Evolutionary conservation across 1,284 basidiomycete species (phyloP), one percentile per base, ranked within the genome.

Genomic region (Porogramme epimiltina): DNA sequence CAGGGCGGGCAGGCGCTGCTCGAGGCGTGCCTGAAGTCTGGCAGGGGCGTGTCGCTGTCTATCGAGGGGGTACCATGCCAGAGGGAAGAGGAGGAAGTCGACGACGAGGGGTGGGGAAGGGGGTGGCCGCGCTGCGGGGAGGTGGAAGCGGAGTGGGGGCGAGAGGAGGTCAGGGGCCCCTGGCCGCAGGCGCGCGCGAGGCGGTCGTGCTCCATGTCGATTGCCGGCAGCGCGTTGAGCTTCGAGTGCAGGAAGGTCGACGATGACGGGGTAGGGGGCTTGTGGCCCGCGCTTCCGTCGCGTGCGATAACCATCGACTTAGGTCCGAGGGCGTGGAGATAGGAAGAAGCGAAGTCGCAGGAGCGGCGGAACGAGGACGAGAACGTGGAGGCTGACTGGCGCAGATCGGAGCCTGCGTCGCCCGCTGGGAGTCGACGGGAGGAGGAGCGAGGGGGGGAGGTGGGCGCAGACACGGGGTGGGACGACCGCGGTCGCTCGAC

Each of bases 161-260:
- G 28, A 18, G 22, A 41, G 19, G 43, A 39, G 28, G 40, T 38
- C 42, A 50, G 51, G 39, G 64, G 64, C 3, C 54, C 54, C 28
- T 63, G 63, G 4, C 66, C 66, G 39, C 65, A 69, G 1, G 66
- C 65, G 11, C 65, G 61, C 20, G 64, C 66, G 40, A 66, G 63
- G 6, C 65, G 62, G 46, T 69, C 67, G 19, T 52, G 47, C 28
- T 68, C 67, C 31, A 56, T 59, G 41, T 69, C 65, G 22, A 60
- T 39, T 9, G 39, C 22, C 39, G 54, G 51, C 16, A 57, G 47
- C 6, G 54, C 26, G 26, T 39, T 46, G 25, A 58, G 34, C 51
- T 51, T 52, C 11, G 48, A 42, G 39, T 13, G n/a, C n/a, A 18
- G n/a, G 34, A 16, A 37, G 34, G 9, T 13, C 9, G 55, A 23